Base-by-base conservation (phyloP, 495 filamentous ascomycete genomes). In the Xylaria castorea region DNA sequence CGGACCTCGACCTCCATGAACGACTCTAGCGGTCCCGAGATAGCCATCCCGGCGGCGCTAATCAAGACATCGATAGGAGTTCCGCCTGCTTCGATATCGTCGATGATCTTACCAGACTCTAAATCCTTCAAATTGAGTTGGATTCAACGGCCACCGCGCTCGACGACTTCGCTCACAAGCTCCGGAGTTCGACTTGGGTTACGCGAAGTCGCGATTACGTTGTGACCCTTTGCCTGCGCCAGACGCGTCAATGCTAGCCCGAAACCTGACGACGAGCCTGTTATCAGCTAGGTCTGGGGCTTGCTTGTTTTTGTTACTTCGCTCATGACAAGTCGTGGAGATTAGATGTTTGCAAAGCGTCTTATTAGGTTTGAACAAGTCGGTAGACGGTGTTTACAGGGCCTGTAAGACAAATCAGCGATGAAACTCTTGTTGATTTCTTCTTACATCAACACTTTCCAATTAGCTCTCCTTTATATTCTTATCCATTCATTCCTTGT, bases 181-280 rank as follows among this genome's bases (percentile, higher is more conserved):
- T 80, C 82, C 0, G 84, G 78, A 18, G 75, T 68, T 11, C 76
- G 76, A 12, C 62, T 55, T 3, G 79, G 75, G 68, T 80, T 80
- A 30, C 89, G 87, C 27, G 85, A 86, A 1, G 86, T 86, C 6
- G 88, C 88, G 66, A 91, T 87, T 25, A 89, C 87, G 38, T 80
- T 80, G 76, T 90, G 87, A 0, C 88, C 89, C 27, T 83, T 81
- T 9, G 81, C 75, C n/a, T 85, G 80, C 42, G 86, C 81, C 9
- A 81, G 73, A 18, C 57, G 75, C 8, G 81, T 80, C 48, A 89
- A 61, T 11, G 80, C 77, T 22, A 83, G 78, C 48, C 87, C 86
- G 42, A 81, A 79, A 30, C 82, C 83, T 0, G 72, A 86, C 11
- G 85, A 86, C 68, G 82, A 82, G 62, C 85, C 85, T 48, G 85